These are phyloP conservation scores for Leucogyrophana mollusca DNA, from an alignment of 768 basidiomycete genomes.

Conservation along the genomic window DNA sequence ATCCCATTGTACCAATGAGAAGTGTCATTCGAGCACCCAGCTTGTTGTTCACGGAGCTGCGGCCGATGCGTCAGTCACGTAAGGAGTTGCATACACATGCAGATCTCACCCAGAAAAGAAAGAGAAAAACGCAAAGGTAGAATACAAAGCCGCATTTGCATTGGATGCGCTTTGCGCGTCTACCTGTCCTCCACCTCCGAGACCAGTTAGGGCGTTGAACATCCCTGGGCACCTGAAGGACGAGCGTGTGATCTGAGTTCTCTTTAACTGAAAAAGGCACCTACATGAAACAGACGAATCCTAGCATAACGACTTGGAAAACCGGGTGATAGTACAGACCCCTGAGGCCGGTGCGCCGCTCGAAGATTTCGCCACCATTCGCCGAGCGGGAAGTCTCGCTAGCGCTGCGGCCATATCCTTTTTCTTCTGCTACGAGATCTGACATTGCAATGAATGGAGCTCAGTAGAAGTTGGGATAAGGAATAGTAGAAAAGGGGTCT, in stretches of 20 bases:
- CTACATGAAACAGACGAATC: conserved; percentile 65
- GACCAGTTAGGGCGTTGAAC: conserved; percentile 76
- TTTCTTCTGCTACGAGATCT: too few relatives aligned
- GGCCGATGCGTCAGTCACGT: neutral
- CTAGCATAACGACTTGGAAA: conserved; percentile 51
- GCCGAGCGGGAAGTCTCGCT: conserved; percentile 2
- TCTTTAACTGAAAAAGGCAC: too few relatives aligned
- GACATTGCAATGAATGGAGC: too few relatives aligned
- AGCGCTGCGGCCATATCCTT: neutral
- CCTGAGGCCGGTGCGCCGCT: conserved; percentile 49
- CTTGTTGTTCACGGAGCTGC: conserved; percentile 75
- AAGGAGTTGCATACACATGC: neutral
- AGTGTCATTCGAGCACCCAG: conserved; percentile 78
- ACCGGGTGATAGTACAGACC: conserved; percentile 58
- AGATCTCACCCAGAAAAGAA: conserved; percentile 66
- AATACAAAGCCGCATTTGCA: conserved; percentile 66
- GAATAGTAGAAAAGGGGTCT: too few relatives aligned
- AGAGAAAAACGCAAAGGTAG: conserved; percentile 57
- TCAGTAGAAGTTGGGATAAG: too few relatives aligned
- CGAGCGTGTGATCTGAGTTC: too few relatives aligned
- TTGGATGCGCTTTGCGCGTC: conserved; percentile 67
- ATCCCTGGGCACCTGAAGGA: conserved; percentile 66
- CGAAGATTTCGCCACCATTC: conserved; percentile 29
- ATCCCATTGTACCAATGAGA: conserved; percentile 70
- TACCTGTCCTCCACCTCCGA: too few relatives aligned